Base-by-base conservation (phyloP, 441 rosid genomes). In the Geranium incanum region DNA sequence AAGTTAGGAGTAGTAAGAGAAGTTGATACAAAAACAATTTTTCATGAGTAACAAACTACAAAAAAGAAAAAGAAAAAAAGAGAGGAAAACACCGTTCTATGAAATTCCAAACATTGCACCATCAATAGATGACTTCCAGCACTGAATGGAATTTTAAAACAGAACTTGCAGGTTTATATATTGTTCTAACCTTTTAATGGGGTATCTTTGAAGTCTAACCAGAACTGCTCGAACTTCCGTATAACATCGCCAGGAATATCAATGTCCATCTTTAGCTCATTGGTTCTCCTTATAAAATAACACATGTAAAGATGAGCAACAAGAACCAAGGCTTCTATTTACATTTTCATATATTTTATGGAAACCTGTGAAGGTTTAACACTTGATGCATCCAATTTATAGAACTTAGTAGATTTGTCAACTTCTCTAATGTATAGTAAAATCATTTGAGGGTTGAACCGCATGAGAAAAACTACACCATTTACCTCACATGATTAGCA, bases 401-500 rank as follows among this genome's bases (percentile, higher is more conserved):
- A 28, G 33, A 59, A 59, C 64, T 16, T 59, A 59, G 18, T 59
- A 59, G 36, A 0, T 9, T 68, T 15, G 11, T 9, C 8, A 45
- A 41, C 16, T 68, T 39, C 70, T 15, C 38, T 21, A 48, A 1
- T 43, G 65, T 19, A 60, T 21, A 19, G 21, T 60, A 62, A 23
- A 48, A 21, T 62, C 13, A 6, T 13, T 43, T 21, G 68, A 16
- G 21, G 43, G 66, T 15, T 55, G 68, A 50, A 71, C 63, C 13
- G n/a, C 41, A 12, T n/a, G 15, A 72, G 37, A 19, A 18, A 21
- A 71, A 28, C 15, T 16, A 52, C 68, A 68, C 63, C 18, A 74
- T 66, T 76, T 84, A 92, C 99, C 95, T 90, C 74, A 89, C 84
- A 81, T 92, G 86, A 76, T 95, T 92, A 48, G 96, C 98, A 76